Conservation (phyloP, 805 yeast species). For the Ogataea zsoltii region DNA sequence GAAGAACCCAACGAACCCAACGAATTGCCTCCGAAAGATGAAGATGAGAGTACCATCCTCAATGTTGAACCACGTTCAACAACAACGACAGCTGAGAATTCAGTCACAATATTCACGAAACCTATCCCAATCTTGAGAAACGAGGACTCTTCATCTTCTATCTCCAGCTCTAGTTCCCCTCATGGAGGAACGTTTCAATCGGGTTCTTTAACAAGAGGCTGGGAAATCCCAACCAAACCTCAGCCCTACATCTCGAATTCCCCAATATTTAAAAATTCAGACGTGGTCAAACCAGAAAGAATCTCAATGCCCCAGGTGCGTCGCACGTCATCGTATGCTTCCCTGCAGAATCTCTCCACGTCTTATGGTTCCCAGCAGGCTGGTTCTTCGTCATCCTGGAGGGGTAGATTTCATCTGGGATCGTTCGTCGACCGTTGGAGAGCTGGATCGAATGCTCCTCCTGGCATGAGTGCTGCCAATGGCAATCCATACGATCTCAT, state of each 20-base stretch:
- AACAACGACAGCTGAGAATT: constrained; percentile 6
- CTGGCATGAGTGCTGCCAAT: background rate
- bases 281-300: constrained; percentile 22
- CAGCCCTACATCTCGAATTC: constrained; percentile 25
- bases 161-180: constrained; percentile 15
- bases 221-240: constrained; percentile 42
- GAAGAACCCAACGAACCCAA: background rate
- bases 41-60: constrained; percentile 7
- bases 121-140: constrained; percentile 26
- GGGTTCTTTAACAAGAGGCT: constrained; percentile 34
- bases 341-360: constrained; percentile 36
- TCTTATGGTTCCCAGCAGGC: constrained; percentile 36
- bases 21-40: background rate
- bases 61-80: background rate
- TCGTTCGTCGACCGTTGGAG: constrained; percentile 34
- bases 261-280: constrained; percentile 16
- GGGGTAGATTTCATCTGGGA: constrained; percentile 27
- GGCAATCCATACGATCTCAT: constrained; percentile 2
- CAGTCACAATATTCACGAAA: constrained; percentile 11
- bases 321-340: constrained; percentile 35
- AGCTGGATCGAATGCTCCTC: constrained; percentile 7
- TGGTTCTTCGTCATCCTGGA: constrained; percentile 29
- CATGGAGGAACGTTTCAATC: constrained; percentile 12
- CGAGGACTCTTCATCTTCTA: constrained; percentile 6
- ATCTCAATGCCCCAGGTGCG: constrained; percentile 23